phyloP scores from a whole-genome alignment of 352 stramenopile species.

The Pythium vanterpoolii region DNA sequence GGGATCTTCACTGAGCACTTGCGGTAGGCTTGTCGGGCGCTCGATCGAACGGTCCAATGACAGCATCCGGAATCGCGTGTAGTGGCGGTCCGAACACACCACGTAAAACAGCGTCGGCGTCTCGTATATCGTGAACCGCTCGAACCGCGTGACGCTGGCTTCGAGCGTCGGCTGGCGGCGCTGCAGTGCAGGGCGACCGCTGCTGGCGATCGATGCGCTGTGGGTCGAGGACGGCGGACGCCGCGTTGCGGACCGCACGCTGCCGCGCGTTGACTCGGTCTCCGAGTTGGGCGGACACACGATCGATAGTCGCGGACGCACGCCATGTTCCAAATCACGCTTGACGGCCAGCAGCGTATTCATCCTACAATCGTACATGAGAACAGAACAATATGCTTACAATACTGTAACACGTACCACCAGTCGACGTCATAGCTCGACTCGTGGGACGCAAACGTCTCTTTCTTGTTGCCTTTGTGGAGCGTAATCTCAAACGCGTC shows the following conservation, averaged over 20 bases:
- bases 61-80: conserved; percentile 75
- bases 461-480: conserved; percentile 54
- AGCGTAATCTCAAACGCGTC: conserved; percentile 80
- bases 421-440: conserved; percentile 86
- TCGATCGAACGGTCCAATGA: conserved; percentile 70
- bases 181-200: conserved; percentile 39
- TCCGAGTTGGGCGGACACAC: conserved; percentile 44
- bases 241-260: conserved; percentile 18
- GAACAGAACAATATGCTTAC: not conserved
- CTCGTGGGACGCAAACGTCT: conserved; percentile 81
- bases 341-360: conserved; percentile 78
- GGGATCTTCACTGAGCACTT: conserved; percentile 69
- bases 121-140: conserved; percentile 86
- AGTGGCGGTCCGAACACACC: conserved; percentile 83
- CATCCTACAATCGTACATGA: conserved; percentile 47
- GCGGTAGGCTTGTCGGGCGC: conserved; percentile 39
- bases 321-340: conserved; percentile 59
- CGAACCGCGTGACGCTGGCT: conserved; percentile 61
- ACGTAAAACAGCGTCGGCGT: conserved; percentile 66
- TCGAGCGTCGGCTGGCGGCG: conserved; percentile 65
- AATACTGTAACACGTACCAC: conserved; percentile 49
- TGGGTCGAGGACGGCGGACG: conserved; percentile 33
- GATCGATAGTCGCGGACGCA: conserved; percentile 57
- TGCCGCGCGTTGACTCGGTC: conserved; percentile 18
- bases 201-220: not conserved